A percentile compares a stretch with the other conserved stretches of the same genome.
phyloP scores from a whole-genome alignment of 2,329 filamentous ascomycete genomes.

The Aspergillus sp. region DNA sequence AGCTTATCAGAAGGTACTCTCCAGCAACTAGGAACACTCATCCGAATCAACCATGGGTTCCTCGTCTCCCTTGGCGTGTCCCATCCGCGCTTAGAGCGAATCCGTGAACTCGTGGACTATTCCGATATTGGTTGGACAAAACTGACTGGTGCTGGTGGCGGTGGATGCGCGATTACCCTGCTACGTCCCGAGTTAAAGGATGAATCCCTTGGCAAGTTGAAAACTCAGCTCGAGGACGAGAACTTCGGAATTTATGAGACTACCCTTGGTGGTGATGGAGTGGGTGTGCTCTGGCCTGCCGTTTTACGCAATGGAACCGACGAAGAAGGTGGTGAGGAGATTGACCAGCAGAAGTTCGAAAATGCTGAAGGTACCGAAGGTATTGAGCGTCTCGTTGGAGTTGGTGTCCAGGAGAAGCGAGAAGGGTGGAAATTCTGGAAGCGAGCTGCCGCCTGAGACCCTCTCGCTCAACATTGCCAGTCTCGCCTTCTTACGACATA shows the following conservation, averaged over 20 bases:
- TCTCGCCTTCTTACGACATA: not conserved
- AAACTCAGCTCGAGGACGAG: constrained; percentile 64
- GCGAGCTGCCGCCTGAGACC: constrained; percentile 22
- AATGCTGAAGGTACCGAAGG: constrained; percentile 80
- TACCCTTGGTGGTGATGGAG: constrained; percentile 86
- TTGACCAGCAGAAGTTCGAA: constrained; percentile 85
- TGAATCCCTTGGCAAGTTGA: constrained; percentile 62
- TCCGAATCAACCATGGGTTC: constrained; percentile 91
- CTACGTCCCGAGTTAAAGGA: constrained; percentile 65
- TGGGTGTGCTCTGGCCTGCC: constrained; percentile 91
- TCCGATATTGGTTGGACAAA: constrained; percentile 95
- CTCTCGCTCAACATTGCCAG: not conserved
- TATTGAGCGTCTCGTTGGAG: constrained; percentile 83
- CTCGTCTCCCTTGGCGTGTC: constrained; percentile 90
- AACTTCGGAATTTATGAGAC: constrained; percentile 85
- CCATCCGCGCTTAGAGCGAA: constrained; percentile 86
- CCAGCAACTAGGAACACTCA: constrained; percentile 78
- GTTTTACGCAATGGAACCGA: constrained; percentile 82
- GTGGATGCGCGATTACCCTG: constrained; percentile 91
- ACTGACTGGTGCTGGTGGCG: constrained; percentile 90
- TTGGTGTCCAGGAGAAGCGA: constrained; percentile 66
- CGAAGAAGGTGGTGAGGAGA: constrained; percentile 84
- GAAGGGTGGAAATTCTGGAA: constrained; percentile 89
- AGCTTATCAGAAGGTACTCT: constrained; percentile 63
- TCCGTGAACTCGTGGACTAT: constrained; percentile 87